phyloP scores from a whole-genome alignment of 2,329 filamentous ascomycete species.

The Clarireedia paspali region DNA sequence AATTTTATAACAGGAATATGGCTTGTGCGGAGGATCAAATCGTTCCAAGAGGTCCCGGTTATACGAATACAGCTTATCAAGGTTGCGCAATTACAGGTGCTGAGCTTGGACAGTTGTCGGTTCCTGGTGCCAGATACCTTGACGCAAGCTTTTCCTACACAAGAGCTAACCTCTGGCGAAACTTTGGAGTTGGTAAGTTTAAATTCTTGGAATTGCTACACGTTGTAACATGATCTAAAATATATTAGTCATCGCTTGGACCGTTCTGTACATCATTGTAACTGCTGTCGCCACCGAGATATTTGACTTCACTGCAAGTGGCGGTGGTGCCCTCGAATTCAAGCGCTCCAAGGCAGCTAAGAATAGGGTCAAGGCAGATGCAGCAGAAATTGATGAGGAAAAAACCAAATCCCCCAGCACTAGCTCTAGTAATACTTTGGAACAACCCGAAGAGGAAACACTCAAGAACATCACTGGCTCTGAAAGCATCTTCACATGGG shows the following conservation, averaged over 20 bases:
- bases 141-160: conserved; percentile 47
- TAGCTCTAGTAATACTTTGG: conserved; percentile 17
- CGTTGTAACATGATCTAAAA: not conserved
- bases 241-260: conserved; percentile 57
- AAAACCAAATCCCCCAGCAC: conserved; percentile 11
- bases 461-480: conserved; percentile 44
- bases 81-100: conserved; percentile 57
- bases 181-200: conserved; percentile 44
- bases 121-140: conserved; percentile 49
- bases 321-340: conserved; percentile 64
- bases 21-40: conserved; percentile 48
- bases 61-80: conserved; percentile 45
- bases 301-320: conserved; percentile 52
- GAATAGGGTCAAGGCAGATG: conserved; percentile 39
- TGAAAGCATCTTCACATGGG: conserved; percentile 64
- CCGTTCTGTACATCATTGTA: conserved; percentile 63
- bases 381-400: conserved; percentile 48
- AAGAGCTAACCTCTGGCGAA: conserved; percentile 53
- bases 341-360: conserved; percentile 59
- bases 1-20: conserved; percentile 50
- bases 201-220: not conserved
- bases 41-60: conserved; percentile 49
- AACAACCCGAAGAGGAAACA: conserved; percentile 31
- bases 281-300: conserved; percentile 64
- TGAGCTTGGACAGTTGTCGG: conserved; percentile 38